Evolutionary conservation across 2,329 filamentous ascomycete species (phyloP), one percentile per base, ranked within the genome.

Genomic region (Pyricularia pennisetigena): DNA sequence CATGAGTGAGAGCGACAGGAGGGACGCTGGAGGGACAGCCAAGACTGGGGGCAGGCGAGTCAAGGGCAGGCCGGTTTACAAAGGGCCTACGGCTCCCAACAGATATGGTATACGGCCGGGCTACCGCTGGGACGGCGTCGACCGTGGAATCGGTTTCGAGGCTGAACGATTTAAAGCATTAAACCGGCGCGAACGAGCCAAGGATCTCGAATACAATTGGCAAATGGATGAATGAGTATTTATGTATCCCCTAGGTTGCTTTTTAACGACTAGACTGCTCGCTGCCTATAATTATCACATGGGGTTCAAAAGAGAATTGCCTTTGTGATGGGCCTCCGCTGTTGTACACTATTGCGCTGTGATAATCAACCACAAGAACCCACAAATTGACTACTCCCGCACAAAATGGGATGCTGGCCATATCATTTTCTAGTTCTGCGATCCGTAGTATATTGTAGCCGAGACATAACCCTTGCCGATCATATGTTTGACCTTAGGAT

Each of bases 121-220:
- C 0, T 93, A 97, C 80, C 84, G 92, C 71, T 99, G 95, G 95
- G 95, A 99, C 82, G 95, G 96, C 6, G 95, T 99, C 23, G 95
- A 99, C 82, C 85, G 95, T 72, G 85, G 92, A 24, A 99, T 93
- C 79, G 94, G 94, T 0, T 98, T 97, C 76, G 95, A 99, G 81
- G 90, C 87, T 70, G 90, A 97, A 76, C 91, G 94, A 80, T 98
- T 98, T 80, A 93, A 91, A 76, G 92, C 93, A 2, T 82, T 94
- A 72, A 97, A 97, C 77, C 83, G 88, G 72, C 86, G 86, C 72
- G 88, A 89, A 74, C 88, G 93, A 76, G 88, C 90, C 73, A 90
- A 91, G 78, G 90, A 90, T 35, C 78, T 98, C 74, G 89, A 94
- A 74, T 98, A 97, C 78, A 88, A 90, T 35, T 99, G 94, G 95